Percentiles rank a stretch among this genome's conserved stretches.
Evolutionary conservation across 1,139 yeast species (phyloP).

Genomic region (Yamadazyma buinensis): DNA sequence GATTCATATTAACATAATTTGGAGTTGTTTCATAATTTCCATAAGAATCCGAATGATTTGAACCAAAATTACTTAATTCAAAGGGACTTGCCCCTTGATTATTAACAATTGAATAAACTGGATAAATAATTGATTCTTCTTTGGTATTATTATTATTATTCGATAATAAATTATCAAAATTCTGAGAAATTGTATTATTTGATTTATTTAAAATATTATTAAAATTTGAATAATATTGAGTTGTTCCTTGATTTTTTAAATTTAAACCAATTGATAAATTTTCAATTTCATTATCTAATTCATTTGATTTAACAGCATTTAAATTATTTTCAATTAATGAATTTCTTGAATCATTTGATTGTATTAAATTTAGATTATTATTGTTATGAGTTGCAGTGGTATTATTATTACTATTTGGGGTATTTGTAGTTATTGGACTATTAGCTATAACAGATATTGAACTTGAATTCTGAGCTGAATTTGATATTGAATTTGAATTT

Average conservation of each 20-base stretch:
- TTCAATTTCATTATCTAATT: constrained; percentile 13
- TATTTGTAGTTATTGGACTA: too few species aligned
- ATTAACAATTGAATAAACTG: constrained; percentile 30
- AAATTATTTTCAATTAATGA: not conserved
- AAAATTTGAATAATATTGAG: constrained; percentile 11
- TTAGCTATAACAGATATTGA: not conserved
- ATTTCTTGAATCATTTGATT: not conserved
- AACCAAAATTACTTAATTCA: constrained; percentile 1
- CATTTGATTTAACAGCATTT: not conserved
- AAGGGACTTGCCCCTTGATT: constrained; percentile 9
- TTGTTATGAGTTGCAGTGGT: too few species aligned
- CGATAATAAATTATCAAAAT: constrained; percentile 25
- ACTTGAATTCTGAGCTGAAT: too few species aligned
- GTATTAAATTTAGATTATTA: not conserved
- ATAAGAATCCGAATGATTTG: not conserved
- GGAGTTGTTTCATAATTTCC: not conserved
- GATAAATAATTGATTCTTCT: constrained; percentile 32
- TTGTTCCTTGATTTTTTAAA: constrained; percentile 6
- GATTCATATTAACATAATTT: constrained; percentile 3
- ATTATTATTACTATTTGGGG: too few species aligned
- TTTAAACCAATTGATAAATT: constrained; percentile 13
- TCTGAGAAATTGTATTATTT: constrained; percentile 20
- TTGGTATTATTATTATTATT: constrained; percentile 14
- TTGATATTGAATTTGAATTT: too few species aligned
- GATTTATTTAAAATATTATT: constrained; percentile 17